Conservation (phyloP, 306 rosid species). For the Cucurbita pepo region DNA sequence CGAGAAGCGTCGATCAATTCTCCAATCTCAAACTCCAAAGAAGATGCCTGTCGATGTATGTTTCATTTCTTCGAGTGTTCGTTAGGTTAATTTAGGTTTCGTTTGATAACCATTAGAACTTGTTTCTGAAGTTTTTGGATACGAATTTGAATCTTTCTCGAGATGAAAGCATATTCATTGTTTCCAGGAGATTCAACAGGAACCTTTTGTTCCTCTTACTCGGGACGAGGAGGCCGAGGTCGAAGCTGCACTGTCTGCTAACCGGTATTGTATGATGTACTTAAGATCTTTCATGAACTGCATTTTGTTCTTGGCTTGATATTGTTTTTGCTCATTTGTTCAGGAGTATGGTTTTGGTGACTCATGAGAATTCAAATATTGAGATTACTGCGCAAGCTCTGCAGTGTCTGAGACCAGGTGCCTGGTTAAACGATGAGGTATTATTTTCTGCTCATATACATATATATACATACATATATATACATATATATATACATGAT, state of each 20-base stretch:
- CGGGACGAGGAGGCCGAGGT: constrained; percentile 47
- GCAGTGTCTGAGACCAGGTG: constrained; percentile 58
- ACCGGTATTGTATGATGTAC: constrained; percentile 34
- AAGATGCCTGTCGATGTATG: constrained; percentile 42
- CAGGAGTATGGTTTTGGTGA: constrained; percentile 61
- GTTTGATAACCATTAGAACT: neutral
- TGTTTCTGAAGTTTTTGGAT: neutral
- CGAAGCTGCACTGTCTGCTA: constrained; percentile 29
- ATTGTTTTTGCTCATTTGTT: constrained; percentile 5
- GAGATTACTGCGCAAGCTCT: constrained; percentile 51
- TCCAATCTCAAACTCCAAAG: constrained; percentile 28
- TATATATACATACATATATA: too few relatives aligned
- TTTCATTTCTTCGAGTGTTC: neutral
- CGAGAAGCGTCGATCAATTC: constrained; percentile 25
- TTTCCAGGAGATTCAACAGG: constrained; percentile 37
- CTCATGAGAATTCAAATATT: constrained; percentile 61
- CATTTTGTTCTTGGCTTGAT: constrained; percentile 9
- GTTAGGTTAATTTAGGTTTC: neutral
- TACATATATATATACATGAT: too few relatives aligned
- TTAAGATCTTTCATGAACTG: neutral
- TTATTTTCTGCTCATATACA: too few relatives aligned
- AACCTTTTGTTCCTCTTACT: constrained; percentile 52
- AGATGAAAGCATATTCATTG: neutral
- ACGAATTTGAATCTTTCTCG: too few relatives aligned
- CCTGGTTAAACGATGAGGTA: constrained; percentile 97